Evolutionary conservation across 1,284 basidiomycete genomes (phyloP).

Genomic region (Peniophora sp.): DNA sequence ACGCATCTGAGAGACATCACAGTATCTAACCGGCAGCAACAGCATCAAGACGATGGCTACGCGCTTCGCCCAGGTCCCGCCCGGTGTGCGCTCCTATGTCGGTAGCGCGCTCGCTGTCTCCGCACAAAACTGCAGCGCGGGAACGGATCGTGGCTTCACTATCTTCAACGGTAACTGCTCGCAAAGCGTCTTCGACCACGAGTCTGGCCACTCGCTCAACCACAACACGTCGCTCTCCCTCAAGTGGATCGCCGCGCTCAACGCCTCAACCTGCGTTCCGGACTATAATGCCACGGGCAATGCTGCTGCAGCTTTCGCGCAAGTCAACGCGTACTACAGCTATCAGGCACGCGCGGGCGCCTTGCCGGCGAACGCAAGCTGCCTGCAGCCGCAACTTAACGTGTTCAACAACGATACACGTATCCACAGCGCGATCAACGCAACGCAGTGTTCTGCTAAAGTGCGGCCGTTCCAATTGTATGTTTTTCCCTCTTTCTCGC

Average conservation of each 20-base stretch:
- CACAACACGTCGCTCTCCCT: not conserved
- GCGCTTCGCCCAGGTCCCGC: not conserved
- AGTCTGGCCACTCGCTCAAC: not conserved
- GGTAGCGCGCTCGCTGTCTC: not conserved
- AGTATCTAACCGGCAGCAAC: not conserved
- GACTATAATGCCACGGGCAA: not conserved
- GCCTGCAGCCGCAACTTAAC: not conserved
- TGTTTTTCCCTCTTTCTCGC: not conserved
- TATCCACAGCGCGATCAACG: not conserved
- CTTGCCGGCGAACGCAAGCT: not conserved
- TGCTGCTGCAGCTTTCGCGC: not conserved
- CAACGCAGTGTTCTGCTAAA: not conserved
- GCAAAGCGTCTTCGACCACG: not conserved
- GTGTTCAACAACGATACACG: not conserved
- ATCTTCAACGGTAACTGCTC: not conserved
- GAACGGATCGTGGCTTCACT: not conserved
- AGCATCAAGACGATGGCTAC: not conserved
- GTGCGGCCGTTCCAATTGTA: not conserved
- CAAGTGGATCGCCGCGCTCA: not conserved
- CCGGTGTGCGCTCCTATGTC: not conserved
- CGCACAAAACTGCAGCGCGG: not conserved
- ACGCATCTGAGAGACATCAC: not conserved
- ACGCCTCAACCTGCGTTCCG: not conserved
- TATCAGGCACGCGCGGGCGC: not conserved
- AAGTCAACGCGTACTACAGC: not conserved